Conservation (phyloP, 306 rosid species). For the Cicer yamashitae region DNA sequence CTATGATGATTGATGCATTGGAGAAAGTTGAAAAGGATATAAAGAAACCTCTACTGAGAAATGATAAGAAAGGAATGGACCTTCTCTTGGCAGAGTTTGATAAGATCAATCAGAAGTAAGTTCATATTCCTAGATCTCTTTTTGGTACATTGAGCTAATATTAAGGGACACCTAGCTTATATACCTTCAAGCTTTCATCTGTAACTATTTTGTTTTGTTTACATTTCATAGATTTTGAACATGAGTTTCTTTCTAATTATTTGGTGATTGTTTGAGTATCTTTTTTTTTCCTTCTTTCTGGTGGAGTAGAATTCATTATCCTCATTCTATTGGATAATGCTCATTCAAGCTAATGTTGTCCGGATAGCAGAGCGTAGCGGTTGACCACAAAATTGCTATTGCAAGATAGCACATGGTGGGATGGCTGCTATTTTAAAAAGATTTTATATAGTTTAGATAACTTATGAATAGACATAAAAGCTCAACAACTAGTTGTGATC, state of each 20-base stretch:
- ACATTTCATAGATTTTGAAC: constrained; percentile 17
- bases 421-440: too few relatives aligned
- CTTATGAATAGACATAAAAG: too few relatives aligned
- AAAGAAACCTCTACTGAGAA: constrained; percentile 84
- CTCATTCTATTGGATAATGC: constrained; percentile 16
- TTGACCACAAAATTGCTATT: too few relatives aligned
- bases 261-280: constrained; percentile 16
- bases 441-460: too few relatives aligned
- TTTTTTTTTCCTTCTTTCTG: background rate
- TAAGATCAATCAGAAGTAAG: constrained; percentile 80
- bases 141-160: constrained; percentile 7
- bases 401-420: too few relatives aligned
- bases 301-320: constrained; percentile 5
- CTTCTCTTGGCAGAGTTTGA: constrained; percentile 86
- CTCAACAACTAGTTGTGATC: too few relatives aligned
- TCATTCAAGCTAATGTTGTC: constrained; percentile 1
- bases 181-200: constrained; percentile 15
- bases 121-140: constrained; percentile 17
- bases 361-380: too few relatives aligned
- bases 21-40: constrained; percentile 86
- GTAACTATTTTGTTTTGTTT: constrained; percentile 23
- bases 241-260: background rate
- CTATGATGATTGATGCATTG: constrained; percentile 85
- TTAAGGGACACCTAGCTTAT: constrained; percentile 29
- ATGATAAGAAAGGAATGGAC: constrained; percentile 90